Percentiles rank a stretch among this genome's conserved stretches.
These are phyloP conservation scores for Parafenestella ontariensis DNA, from an alignment of 2,329 filamentous ascomycete genomes.

Conservation along the genomic window DNA sequence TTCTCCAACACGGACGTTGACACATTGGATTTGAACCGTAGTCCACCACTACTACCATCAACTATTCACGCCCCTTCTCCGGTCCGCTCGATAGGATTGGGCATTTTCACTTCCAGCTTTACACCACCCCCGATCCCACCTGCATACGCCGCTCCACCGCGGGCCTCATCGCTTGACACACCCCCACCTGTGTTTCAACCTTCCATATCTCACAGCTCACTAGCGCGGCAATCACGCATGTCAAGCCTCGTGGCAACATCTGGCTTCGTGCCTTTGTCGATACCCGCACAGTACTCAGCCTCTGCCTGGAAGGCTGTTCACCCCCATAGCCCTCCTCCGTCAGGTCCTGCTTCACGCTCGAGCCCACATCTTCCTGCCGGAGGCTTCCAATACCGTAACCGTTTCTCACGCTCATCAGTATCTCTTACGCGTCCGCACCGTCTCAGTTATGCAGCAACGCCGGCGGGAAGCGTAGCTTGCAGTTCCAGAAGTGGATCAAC, in stretches of 20 bases:
- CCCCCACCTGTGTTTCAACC: slow-evolving; percentile 22
- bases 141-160: slow-evolving; percentile 22
- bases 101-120: slow-evolving; percentile 38
- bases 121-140: slow-evolving; percentile 39
- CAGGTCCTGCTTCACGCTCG: slow-evolving; percentile 27
- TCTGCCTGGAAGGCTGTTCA: slow-evolving; percentile 44
- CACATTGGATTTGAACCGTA: slow-evolving; percentile 29
- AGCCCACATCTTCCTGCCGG: slow-evolving; percentile 23
- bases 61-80: slow-evolving; percentile 29
- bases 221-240: slow-evolving; percentile 28
- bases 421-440: slow-evolving; percentile 41
- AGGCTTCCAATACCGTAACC: slow-evolving; percentile 26
- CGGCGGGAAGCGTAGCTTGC: slow-evolving; percentile 24
- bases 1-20: slow-evolving; percentile 36
- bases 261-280: slow-evolving; percentile 31
- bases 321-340: slow-evolving; percentile 27
- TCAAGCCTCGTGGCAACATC: slow-evolving; percentile 20
- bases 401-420: slow-evolving; percentile 35
- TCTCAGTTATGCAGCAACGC: slow-evolving; percentile 31
- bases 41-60: slow-evolving; percentile 22
- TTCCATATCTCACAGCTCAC: slow-evolving; percentile 12
- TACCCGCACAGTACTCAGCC: slow-evolving; percentile 37
- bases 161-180: slow-evolving; percentile 20
- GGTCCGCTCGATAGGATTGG: slow-evolving; percentile 24
- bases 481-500: slow-evolving; percentile 33